A percentile compares a stretch with the other conserved stretches of the same genome.
phyloP scores from a whole-genome alignment of 2,329 filamentous ascomycete genomes.

The Aspergillus bombycis region DNA sequence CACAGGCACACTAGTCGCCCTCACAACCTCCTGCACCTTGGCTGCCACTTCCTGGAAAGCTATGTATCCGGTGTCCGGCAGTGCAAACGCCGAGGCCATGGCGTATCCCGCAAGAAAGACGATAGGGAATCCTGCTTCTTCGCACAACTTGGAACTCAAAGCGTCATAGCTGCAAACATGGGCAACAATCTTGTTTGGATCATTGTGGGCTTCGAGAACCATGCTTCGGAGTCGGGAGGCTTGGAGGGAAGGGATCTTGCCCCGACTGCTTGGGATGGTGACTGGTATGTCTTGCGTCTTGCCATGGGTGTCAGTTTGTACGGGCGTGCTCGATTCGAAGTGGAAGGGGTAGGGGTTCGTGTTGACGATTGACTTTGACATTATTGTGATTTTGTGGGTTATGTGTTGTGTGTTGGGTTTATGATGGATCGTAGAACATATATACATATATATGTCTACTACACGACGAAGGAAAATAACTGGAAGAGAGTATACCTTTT shows the following conservation, averaged over 20 bases:
- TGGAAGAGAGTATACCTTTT: too few relatives aligned
- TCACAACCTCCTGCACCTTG: slow-evolving; percentile 11
- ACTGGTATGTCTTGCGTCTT: slow-evolving; percentile 4
- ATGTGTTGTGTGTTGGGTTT: too few relatives aligned
- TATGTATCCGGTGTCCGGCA: slow-evolving; percentile 55
- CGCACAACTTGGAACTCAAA: slow-evolving; percentile 47
- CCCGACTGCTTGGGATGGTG: slow-evolving; percentile 36
- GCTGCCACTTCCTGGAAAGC: slow-evolving; percentile 47
- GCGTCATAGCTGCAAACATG: slow-evolving; percentile 50
- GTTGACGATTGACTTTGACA: too few relatives aligned
- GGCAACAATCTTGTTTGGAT: slow-evolving; percentile 50
- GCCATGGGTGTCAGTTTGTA: neutral
- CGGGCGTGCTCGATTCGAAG: slow-evolving; percentile 5
- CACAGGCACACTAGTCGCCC: slow-evolving; percentile 45
- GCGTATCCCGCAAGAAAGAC: slow-evolving; percentile 51
- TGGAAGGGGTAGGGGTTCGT: slow-evolving; percentile 16
- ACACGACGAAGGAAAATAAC: too few relatives aligned
- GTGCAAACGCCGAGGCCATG: slow-evolving; percentile 44
- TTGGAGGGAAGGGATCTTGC: slow-evolving; percentile 43
- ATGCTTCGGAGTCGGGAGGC: slow-evolving; percentile 36
- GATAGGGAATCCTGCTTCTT: slow-evolving; percentile 52
- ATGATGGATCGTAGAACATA: too few relatives aligned
- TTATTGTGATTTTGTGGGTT: too few relatives aligned
- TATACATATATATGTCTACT: too few relatives aligned
- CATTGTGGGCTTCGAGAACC: slow-evolving; percentile 41